Percentiles rank a stretch among this genome's conserved stretches.
These are phyloP conservation scores for Coemansia sp. DNA, from an alignment of 192 early-diverging fungal species.

Conservation along the genomic window DNA sequence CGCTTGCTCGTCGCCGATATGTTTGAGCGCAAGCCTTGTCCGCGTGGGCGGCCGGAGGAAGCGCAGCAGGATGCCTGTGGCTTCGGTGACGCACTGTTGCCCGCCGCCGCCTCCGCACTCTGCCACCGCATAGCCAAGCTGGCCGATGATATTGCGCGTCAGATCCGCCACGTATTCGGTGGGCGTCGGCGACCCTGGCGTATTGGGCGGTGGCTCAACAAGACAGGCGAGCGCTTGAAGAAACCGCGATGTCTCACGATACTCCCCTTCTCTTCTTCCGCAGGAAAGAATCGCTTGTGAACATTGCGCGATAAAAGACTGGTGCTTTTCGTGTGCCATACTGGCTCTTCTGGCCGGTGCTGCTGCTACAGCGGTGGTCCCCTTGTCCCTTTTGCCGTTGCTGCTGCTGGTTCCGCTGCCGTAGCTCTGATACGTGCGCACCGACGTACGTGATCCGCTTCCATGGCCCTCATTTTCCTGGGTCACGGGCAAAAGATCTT, in stretches of 20 bases:
- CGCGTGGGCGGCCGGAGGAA: constrained; percentile 26
- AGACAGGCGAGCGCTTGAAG: constrained; percentile 22
- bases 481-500: neutral
- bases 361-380: no score
- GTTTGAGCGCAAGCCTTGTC: constrained; percentile 30
- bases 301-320: constrained; percentile 27
- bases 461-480: neutral
- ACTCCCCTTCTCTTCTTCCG: neutral
- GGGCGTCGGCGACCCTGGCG: neutral
- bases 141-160: constrained; percentile 19
- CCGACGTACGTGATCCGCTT: neutral
- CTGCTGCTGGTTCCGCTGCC: constrained; percentile 2
- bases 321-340: constrained; percentile 21
- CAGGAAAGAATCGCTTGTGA: constrained; percentile 9
- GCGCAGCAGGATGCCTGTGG: constrained; percentile 22
- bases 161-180: constrained; percentile 7
- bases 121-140: constrained; percentile 37
- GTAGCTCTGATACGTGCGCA: constrained; percentile 4
- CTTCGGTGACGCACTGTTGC: constrained; percentile 7
- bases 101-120: constrained; percentile 14
- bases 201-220: constrained; percentile 1
- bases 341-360: neutral
- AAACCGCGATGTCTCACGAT: constrained; percentile 17
- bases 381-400: neutral
- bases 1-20: constrained; percentile 38